Evolutionary conservation across 225 moss, liverwort and hornwort species (phyloP).

Genomic region (Polytrichum formosum): DNA sequence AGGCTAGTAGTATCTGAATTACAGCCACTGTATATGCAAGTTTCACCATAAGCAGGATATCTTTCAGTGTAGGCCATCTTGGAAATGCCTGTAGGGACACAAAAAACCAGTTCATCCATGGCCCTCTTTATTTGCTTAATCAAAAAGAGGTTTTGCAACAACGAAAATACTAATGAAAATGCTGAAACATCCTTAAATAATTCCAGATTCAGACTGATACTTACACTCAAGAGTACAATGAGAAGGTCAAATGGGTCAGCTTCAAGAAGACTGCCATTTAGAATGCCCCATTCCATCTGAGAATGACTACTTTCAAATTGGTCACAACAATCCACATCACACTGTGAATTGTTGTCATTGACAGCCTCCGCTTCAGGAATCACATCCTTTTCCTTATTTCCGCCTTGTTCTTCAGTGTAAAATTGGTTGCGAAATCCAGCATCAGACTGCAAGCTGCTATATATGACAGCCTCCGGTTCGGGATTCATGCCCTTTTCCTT

Average conservation of each 20-base stretch:
- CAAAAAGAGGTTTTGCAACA: no score
- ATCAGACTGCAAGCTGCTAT: no score
- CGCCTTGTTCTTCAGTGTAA: no score
- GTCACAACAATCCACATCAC: neutral
- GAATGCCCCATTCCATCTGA: conserved; percentile 30
- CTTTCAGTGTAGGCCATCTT: conserved; percentile 75
- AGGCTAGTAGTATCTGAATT: conserved; percentile 73
- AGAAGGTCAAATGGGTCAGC: conserved; percentile 87
- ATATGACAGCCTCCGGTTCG: no score
- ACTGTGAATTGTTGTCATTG: no score
- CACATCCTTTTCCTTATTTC: no score
- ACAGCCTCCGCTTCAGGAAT: no score
- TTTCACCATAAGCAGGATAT: conserved; percentile 73
- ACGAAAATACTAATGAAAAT: no score
- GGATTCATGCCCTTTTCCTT: no score
- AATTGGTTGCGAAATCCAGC: no score
- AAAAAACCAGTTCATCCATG: conserved; percentile 2
- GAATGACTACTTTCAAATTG: conserved; percentile 4
- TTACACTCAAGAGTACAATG: conserved; percentile 72
- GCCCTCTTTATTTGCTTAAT: neutral
- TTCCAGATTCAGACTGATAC: conserved; percentile 15
- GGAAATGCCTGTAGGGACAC: conserved; percentile 61
- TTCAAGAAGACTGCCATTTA: conserved; percentile 37
- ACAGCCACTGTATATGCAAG: conserved; percentile 63
- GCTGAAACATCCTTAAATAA: no score